Evolutionary conservation across 768 basidiomycete genomes (phyloP), one percentile per base, ranked within the genome.

Genomic region (Hebeloma cylindrosporum): DNA sequence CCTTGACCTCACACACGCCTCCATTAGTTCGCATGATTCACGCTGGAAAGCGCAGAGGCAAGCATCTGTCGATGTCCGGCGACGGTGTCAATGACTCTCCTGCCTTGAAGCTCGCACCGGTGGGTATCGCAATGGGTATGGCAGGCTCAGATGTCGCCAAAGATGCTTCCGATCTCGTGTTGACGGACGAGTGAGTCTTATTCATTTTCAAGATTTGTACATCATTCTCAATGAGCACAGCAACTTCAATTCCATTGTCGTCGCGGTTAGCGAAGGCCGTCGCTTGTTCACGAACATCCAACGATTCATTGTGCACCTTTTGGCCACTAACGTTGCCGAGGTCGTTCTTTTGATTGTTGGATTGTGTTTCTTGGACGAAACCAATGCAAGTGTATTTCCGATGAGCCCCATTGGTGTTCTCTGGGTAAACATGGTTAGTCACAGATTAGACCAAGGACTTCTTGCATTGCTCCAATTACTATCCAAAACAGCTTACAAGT

Each of bases 61-160:
- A 74, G 35, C 72, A 71, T 52, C 59, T 76, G 42, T 77, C 76
- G 5, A 81, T 81, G 75, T 77, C 77, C 13, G 77, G 77, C 13
- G 75, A 74, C 43, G 79, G 78, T 38, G 79, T 81, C 42, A 82
- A 81, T 59, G 80, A 82, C 51, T 73, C 74, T 2, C 79, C 79
- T 22, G 74, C 79, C 0, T 66, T 81, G 43, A 78, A 78, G 56
- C 66, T 75, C 11, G 70, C 75, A 7, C 75, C 77, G 37, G 72
- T 80, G 26, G 77, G 79, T 18, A 75, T 82, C 38, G 78, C 75
- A 5, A 82, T 82, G 78, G 79, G 79, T 35, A 63, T 72, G 61
- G 72, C 70, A 20, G 79, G 78, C 5, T 71, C 70, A 4, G 78
- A 80, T 50, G 79, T 81, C 26, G 79, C 79, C 6, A 73, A 71